phyloP scores from a whole-genome alignment of 768 basidiomycete species.

The Termitomyces sp. region DNA sequence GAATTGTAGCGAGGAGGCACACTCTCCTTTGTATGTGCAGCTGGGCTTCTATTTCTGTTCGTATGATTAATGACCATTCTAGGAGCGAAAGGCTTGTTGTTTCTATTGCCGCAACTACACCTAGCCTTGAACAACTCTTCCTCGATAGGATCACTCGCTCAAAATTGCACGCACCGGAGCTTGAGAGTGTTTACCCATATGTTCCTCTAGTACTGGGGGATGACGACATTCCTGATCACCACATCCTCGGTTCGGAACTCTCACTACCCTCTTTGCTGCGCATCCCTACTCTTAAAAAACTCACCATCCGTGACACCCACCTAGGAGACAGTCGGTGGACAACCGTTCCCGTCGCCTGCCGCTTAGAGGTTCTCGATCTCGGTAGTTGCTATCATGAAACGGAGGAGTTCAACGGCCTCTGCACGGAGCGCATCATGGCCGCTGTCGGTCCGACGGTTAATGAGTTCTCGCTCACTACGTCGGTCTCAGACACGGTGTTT shows the following conservation, averaged over 20 bases:
- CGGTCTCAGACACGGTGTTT: conserved; percentile 40
- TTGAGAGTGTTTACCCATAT: conserved; percentile 48
- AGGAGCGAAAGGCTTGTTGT: conserved; percentile 73
- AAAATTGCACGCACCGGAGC: conserved; percentile 58
- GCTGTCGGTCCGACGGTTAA: conserved; percentile 53
- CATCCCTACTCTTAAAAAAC: conserved; percentile 56
- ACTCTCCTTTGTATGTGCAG: conserved; percentile 41
- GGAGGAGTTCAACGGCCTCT: conserved; percentile 48
- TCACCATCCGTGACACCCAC: conserved; percentile 69
- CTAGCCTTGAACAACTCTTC: conserved; percentile 51
- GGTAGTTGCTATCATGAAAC: conserved; percentile 53
- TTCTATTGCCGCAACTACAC: conserved; percentile 59
- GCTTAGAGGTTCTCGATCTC: conserved; percentile 55
- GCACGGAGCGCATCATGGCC: conserved; percentile 60
- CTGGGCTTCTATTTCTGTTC: conserved; percentile 2
- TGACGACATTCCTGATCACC: conserved; percentile 54
- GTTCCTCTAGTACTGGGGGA: conserved; percentile 64
- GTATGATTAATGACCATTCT: conserved; percentile 6
- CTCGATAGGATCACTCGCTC: conserved; percentile 68
- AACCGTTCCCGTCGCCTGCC: conserved; percentile 47
- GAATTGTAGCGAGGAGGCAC: conserved; percentile 40
- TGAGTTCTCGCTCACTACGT: conserved; percentile 52
- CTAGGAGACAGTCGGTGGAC: conserved; percentile 61
- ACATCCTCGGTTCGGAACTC: conserved; percentile 52
- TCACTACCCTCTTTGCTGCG: conserved; percentile 64